Evolutionary conservation across 306 rosid species (phyloP), one percentile per base, ranked within the genome.

Genomic region (Luffa acutangula): DNA sequence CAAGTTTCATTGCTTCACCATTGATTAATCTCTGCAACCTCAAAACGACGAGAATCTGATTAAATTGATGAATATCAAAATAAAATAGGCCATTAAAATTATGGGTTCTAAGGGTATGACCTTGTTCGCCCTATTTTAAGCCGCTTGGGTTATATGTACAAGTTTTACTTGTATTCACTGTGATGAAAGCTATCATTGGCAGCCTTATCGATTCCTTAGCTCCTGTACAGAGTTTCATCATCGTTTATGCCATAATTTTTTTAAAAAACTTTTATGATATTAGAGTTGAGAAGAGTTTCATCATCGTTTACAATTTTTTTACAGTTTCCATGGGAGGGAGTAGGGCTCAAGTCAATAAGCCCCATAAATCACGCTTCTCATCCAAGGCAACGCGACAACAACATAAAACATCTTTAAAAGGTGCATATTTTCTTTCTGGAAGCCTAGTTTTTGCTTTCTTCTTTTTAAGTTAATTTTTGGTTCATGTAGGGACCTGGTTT

Each of bases 291-390:
- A 25, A 25, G 31, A 25, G 31, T 25, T 25, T 25, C 31, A 25
- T 25, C 31, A 25, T 25, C 31, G 20, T 34, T 18, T 7, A 76
- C 72, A 25, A 45, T 43, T 34, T 2, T 25, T 2, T 79, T 51
- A 21, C 82, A 58, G 83, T 77, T 59, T 78, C 70, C 33, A 93
- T 93, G 97, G 97, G 90, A 72, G 90, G 87, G 10, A 78, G 87
- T 18, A 82, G 89, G 46, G 86, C 75, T 82, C 97, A 93, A 81
- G 84, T 90, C 59, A 93, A 90, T 58, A 93, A 93, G 83, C 21
- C 91, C 60, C 96, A 93, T 84, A 93, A 93, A 80, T 71, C 93
- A 1, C 97, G 97, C 11, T 93, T 90, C 76, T 83, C 97, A 6
- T 89, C 97, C 41, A 93, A 93, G 76, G 80, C 93, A 73, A 85